Evolutionary conservation across 2,329 filamentous ascomycete species (phyloP), one percentile per base, ranked within the genome.

Genomic region (Curvularia sp.): DNA sequence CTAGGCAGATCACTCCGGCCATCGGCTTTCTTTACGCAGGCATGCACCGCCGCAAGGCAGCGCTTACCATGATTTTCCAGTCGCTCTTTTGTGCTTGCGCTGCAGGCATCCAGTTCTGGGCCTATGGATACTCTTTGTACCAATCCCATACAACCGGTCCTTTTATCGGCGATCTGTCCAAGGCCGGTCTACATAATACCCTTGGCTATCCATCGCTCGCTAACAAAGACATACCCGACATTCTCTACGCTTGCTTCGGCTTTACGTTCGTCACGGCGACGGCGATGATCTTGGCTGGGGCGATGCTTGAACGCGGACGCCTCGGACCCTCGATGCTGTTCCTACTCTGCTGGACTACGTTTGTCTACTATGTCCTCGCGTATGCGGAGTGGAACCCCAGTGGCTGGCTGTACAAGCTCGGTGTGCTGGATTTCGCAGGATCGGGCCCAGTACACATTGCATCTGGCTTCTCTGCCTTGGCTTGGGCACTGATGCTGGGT

Each of bases 311-410:
- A 52, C 70, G 71, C 10, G 73, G 70, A 1, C 64, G 72, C 1
- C 34, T 75, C 21, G 70, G 59, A 49, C 73, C 73, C 28, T 66
- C 60, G 1, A 74, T 74, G 71, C 53, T 76, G 3, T 76, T 75
- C 48, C 38, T 75, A 32, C 64, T 75, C n/a, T 74, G 68, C 54
- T 75, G 72, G 73, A 74, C 71, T 0, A 74, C 73, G 1, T 75
- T 74, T 18, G 73, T 74, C 1, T 74, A 76, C 56, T 74, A 75
- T n/a, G 57, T 72, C n/a, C 58, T 92, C 60, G 89, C 89, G 46
- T 90, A 89, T 78, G 91, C 89, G 85, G 91, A 89, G 45, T 92
- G 89, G 90, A 92, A 91, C 76, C 79, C 82, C 50, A 87, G 86
- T 61, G 89, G 89, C 46, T 92, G 89, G 88, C 82, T 90, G 27